Base-by-base conservation (phyloP, 495 filamentous ascomycete species). In the Durotheca rogersii region DNA sequence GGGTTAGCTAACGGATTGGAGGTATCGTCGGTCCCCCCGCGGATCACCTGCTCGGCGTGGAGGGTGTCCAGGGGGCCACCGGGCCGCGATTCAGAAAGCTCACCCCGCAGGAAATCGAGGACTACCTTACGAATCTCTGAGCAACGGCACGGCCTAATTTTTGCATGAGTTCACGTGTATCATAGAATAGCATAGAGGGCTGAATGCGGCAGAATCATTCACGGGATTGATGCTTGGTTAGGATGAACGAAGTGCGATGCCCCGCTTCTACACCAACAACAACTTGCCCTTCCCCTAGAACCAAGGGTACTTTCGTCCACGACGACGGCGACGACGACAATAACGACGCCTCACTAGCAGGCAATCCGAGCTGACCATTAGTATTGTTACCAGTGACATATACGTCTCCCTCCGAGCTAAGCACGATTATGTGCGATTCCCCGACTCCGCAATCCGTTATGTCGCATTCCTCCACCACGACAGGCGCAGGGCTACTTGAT, bases 101-200 rank as follows among this genome's bases (percentile, higher is more conserved):
- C 71, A 95, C 83, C 61, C 92, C 95, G 60, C 87, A 92, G 73
- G 92, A 98, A 74, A 96, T 98, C 64, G 93, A 98, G 77, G 93
- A 98, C 68, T 98, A 98, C 75, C 73, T 98, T 67, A 96, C 92
- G 67, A 95, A 93, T 76, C 82, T 97, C 77, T 96, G 76, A 79
- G 67, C 47, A 30, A 39, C n/a, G 27, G 32, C n/a, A 23, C 53
- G 42, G 35, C 47, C 53, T 6, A n/a, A 38, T 36, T 50, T 54
- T 51, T 40, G 31, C 48, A 38, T 43, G 53, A 49, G 60, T 56
- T 57, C 55, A 49, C 45, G 41, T 71, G 67, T 68, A 76, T 58
- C 66, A 73, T 64, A 67, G 64, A 65, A 45, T 63, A 70, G 51
- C 50, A 67, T 70, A 66, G 72, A 75, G 52, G 61, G 53, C 42